Conservation (phyloP, 2,329 filamentous ascomycete species). For the Cercospora zeae-maydis region DNA sequence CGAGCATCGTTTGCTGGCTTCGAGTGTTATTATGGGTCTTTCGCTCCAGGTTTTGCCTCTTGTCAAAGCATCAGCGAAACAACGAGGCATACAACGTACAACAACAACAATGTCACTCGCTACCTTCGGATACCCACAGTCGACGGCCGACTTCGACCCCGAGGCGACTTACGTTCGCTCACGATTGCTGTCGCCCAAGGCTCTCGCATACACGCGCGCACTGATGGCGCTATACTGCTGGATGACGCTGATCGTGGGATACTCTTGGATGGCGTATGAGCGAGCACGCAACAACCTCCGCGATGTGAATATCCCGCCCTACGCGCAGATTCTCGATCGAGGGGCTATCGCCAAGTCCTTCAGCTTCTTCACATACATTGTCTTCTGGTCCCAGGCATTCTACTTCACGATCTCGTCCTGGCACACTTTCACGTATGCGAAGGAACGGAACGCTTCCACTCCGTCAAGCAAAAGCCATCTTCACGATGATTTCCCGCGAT, state of each 20-base stretch:
- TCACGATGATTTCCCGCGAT: constrained; percentile 8
- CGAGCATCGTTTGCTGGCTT: background rate
- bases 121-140: background rate
- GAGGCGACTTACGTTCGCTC: constrained; percentile 12
- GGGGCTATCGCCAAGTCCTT: constrained; percentile 16
- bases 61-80: background rate
- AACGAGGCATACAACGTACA: constrained; percentile 5
- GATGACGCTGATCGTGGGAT: constrained; percentile 19
- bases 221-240: constrained; percentile 17
- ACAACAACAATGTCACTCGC: background rate
- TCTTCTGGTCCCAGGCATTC: constrained; percentile 18
- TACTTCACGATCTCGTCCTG: constrained; percentile 17
- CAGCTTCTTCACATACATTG: constrained; percentile 22
- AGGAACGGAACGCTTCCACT: background rate
- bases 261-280: constrained; percentile 15
- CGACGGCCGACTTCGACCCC: constrained; percentile 8
- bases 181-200: constrained; percentile 9
- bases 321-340: constrained; percentile 9
- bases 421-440: constrained; percentile 15
- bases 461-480: background rate
- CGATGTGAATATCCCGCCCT: constrained; percentile 14
- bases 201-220: constrained; percentile 7
- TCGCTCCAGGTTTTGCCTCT: background rate
- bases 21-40: background rate
- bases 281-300: constrained; percentile 4